A percentile compares a stretch with the other conserved stretches of the same genome.
These are phyloP conservation scores for Lathyrus aphaca DNA, from an alignment of 306 rosid genomes.

Conservation along the genomic window DNA sequence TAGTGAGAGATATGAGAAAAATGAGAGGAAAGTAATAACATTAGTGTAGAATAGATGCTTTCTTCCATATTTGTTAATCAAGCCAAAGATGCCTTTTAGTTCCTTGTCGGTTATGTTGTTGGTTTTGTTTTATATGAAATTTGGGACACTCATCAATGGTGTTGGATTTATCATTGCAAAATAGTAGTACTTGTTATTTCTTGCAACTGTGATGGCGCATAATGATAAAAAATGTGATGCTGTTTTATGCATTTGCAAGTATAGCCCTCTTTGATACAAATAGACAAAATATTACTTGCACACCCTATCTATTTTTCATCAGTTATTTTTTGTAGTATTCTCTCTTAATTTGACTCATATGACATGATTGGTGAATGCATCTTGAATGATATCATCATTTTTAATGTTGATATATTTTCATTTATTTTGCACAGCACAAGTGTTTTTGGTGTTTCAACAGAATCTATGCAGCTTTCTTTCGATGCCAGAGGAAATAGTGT, in stretches of 20 bases:
- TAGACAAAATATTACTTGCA: neutral
- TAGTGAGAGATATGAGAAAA: constrained; percentile 15
- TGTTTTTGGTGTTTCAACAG: constrained; percentile 98
- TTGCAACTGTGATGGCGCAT: neutral
- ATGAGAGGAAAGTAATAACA: constrained; percentile 8
- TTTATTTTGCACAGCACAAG: constrained; percentile 64
- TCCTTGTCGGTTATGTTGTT: constrained; percentile 30
- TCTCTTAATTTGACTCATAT: constrained; percentile 8
- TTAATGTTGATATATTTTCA: constrained; percentile 45
- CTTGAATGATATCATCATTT: constrained; percentile 21
- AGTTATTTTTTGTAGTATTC: constrained; percentile 13
- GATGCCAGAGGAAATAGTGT: constrained; percentile 98
- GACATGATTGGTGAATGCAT: constrained; percentile 14
- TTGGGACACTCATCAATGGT: neutral
- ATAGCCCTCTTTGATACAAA: constrained; percentile 12
- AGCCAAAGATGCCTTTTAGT: constrained; percentile 6
- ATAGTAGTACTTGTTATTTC: constrained; percentile 1
- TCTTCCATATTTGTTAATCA: constrained; percentile 19
- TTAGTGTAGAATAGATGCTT: constrained; percentile 10
- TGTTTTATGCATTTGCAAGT: constrained; percentile 4
- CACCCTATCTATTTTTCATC: neutral
- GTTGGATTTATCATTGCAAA: neutral
- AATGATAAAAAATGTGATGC: neutral
- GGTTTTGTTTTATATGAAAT: constrained; percentile 19
- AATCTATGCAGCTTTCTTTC: constrained; percentile 98